Evolutionary conservation across 495 filamentous ascomycete species (phyloP), one percentile per base, ranked within the genome.

Genomic region (Annulohypoxylon moriforme): DNA sequence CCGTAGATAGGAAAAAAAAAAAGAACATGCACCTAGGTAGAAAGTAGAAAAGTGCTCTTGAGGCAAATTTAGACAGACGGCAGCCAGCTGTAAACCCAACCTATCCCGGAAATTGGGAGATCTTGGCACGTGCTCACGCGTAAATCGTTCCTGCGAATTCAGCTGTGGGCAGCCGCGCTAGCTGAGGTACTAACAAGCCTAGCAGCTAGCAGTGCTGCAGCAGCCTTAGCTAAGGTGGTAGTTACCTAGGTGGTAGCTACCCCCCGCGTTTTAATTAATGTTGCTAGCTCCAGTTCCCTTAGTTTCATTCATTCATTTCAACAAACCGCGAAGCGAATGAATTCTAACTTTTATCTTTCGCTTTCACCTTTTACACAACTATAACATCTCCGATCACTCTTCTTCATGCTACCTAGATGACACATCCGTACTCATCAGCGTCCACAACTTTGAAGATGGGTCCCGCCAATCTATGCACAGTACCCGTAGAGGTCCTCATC

Each of bases 401-500:
- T 20, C n/a, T 18, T 34, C 14, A 10, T n/a, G n/a, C n/a, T n/a
- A 36, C 2, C 50, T 3, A 9, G 16, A 18, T 4, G 6, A 55
- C n/a, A 34, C n/a, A 29, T 14, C 33, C 13, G 10, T 16, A 38
- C 60, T 29, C 31, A 33, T n/a, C 29, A 13, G 18, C 47, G 22
- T 18, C 24, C 25, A 31, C 24, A 3, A 27, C 3, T 18, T 8
- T 20, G 44, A 38, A 27, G 22, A 73, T 73, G 55, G 9, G 46
- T 24, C 20, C 53, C 6, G n/a, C 69, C 8, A 55, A 20, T 60
- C 59, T 81, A n/a, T 56, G 56, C n/a, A 63, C 65, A 0, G 56
- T 82, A 2, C 81, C 82, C 3, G 14, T 76, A 1, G 82, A 84
- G 68, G 31, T 83, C 10, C 74, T 85, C 1, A 27, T 77, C 13